A percentile compares a stretch with the other conserved stretches of the same genome.
These are phyloP conservation scores for Pestalotiopsis sp. DNA, from an alignment of 2,329 filamentous ascomycete genomes.

Conservation along the genomic window DNA sequence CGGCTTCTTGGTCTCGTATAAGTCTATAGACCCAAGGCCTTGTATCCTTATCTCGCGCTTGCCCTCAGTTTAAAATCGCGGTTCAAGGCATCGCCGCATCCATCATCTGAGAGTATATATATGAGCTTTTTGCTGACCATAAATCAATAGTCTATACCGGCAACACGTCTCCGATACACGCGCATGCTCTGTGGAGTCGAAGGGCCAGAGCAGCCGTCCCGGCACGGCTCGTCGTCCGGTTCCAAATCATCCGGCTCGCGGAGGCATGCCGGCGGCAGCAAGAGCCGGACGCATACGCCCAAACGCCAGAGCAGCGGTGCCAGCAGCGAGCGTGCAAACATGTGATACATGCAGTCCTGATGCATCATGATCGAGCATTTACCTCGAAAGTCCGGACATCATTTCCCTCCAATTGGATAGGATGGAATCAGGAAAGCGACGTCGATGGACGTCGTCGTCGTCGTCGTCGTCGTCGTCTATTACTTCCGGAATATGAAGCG, in stretches of 20 bases:
- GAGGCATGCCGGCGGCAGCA: background rate
- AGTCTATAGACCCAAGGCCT: too few species aligned
- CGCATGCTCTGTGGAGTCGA: slow-evolving; percentile 57
- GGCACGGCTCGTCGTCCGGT: background rate
- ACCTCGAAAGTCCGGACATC: too few species aligned
- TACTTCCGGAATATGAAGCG: too few species aligned
- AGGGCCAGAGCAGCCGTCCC: slow-evolving; percentile 18
- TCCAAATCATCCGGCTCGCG: background rate
- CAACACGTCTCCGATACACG: slow-evolving; percentile 57
- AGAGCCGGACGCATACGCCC: background rate
- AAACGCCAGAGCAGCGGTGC: background rate
- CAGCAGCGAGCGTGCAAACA: background rate
- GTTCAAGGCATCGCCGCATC: background rate
- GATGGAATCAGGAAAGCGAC: too few species aligned
- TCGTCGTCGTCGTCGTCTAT: too few species aligned
- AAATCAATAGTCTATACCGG: slow-evolving; percentile 51
- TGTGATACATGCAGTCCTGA: too few species aligned
- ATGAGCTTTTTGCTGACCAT: background rate
- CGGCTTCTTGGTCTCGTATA: too few species aligned
- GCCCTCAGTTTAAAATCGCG: too few species aligned
- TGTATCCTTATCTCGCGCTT: too few species aligned
- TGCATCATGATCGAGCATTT: too few species aligned
- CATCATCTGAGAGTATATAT: background rate
- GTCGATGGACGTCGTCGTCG: too few species aligned
- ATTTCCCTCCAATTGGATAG: background rate